These are phyloP conservation scores for Cryphonectria japonica DNA, from an alignment of 2,329 filamentous ascomycete genomes.

Conservation along the genomic window DNA sequence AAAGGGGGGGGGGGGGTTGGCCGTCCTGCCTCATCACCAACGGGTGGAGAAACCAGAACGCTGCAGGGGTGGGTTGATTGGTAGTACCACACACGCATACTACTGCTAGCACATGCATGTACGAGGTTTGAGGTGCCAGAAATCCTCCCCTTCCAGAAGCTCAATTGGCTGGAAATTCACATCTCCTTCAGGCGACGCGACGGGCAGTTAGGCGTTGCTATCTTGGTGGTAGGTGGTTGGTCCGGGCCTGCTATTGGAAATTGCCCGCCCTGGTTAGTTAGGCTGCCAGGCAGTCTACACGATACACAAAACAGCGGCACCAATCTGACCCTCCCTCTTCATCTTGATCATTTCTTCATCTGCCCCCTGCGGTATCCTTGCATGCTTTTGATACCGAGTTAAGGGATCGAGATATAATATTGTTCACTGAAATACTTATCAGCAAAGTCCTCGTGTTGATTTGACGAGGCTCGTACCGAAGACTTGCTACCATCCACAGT, in stretches of 20 bases:
- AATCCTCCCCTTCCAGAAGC: background rate
- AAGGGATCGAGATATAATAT: conserved; percentile 5
- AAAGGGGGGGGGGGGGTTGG: background rate
- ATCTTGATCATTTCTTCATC: background rate
- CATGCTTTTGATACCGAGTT: background rate
- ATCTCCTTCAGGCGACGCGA: background rate
- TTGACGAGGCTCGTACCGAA: background rate
- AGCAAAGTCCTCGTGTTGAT: conserved; percentile 21
- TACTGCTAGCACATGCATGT: conserved; percentile 13
- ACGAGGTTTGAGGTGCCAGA: conserved; percentile 7
- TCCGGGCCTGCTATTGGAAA: background rate
- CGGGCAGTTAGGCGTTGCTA: background rate
- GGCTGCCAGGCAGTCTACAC: background rate
- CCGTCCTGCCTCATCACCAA: conserved; percentile 7
- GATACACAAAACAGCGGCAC: background rate
- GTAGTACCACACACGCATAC: background rate
- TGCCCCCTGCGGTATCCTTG: background rate
- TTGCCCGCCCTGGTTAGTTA: conserved; percentile 3
- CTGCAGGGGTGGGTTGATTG: conserved; percentile 12
- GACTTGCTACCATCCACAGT: background rate
- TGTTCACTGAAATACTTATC: conserved; percentile 9
- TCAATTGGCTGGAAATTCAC: conserved; percentile 5
- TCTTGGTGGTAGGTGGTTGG: background rate
- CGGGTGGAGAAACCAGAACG: conserved; percentile 10
- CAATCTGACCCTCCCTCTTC: background rate